Percentiles rank a stretch among this genome's conserved stretches.
Conservation (phyloP, 2,329 filamentous ascomycete genomes). For the Amauroascus niger region DNA sequence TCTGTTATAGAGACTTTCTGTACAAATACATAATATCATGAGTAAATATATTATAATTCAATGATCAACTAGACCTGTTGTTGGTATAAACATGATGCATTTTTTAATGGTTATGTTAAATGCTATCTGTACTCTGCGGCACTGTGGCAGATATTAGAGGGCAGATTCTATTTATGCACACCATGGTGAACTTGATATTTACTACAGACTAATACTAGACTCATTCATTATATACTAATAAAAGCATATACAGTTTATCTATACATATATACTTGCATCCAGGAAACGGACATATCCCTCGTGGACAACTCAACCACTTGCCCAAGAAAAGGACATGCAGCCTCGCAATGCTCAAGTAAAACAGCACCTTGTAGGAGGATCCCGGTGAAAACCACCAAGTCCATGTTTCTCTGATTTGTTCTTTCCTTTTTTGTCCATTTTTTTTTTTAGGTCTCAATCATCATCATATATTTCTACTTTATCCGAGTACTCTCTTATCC, state of each 20-base stretch:
- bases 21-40: constrained; percentile 9
- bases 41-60: constrained; percentile 6
- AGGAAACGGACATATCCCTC: neutral
- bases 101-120: too few relatives aligned
- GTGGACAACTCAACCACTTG: neutral
- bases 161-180: neutral
- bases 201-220: too few relatives aligned
- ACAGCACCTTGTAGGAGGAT: neutral
- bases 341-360: neutral
- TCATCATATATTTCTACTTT: constrained; percentile 77
- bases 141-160: too few relatives aligned
- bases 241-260: neutral
- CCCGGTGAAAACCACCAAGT: neutral
- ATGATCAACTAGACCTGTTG: neutral
- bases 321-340: neutral
- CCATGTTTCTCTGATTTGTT: neutral
- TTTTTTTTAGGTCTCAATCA: constrained; percentile 32
- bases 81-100: neutral
- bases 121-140: too few relatives aligned
- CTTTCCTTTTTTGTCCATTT: neutral
- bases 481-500: constrained; percentile 71
- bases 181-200: too few relatives aligned
- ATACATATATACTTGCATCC: neutral
- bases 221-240: neutral
- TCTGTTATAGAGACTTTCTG: constrained; percentile 2